A percentile compares a stretch with the other conserved stretches of the same genome.
Evolutionary conservation across 768 basidiomycete species (phyloP).

Genomic region (Suillus occidentalis): DNA sequence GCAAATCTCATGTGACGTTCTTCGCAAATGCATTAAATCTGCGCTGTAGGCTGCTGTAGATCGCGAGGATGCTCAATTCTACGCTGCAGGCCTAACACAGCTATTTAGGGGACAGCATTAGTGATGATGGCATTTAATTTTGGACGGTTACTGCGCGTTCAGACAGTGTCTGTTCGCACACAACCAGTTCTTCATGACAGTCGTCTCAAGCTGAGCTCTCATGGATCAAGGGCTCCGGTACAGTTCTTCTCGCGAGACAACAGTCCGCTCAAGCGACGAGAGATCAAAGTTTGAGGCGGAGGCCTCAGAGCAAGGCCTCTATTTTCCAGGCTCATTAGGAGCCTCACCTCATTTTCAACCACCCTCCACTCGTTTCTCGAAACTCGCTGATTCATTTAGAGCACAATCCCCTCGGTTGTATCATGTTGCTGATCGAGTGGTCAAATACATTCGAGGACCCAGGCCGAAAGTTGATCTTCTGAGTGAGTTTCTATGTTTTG

Average conservation of each 20-base stretch:
- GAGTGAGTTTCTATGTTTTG: conserved; percentile 29
- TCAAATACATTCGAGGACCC: conserved; percentile 56
- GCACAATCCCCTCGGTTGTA: conserved; percentile 20
- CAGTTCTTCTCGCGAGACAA: conserved; percentile 15
- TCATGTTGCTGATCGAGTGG: conserved; percentile 2
- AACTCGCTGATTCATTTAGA: conserved; percentile 9
- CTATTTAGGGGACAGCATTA: background rate
- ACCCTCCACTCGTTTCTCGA: conserved; percentile 1
- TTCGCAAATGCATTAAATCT: background rate
- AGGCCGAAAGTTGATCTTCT: conserved; percentile 53
- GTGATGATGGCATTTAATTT: background rate
- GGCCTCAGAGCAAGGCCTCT: background rate
- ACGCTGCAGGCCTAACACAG: background rate
- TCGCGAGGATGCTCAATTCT: background rate
- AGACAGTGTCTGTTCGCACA: background rate
- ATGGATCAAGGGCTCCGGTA: conserved; percentile 7
- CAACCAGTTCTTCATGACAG: background rate
- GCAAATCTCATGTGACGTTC: background rate
- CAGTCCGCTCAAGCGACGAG: conserved; percentile 10
- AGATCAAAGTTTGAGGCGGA: background rate
- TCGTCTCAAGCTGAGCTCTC: background rate
- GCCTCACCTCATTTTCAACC: background rate
- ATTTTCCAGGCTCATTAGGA: background rate
- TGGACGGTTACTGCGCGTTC: background rate
- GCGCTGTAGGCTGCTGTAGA: background rate